Conservation (phyloP, 108 stramenopile species). For the Stephanodiscus minutulus region DNA sequence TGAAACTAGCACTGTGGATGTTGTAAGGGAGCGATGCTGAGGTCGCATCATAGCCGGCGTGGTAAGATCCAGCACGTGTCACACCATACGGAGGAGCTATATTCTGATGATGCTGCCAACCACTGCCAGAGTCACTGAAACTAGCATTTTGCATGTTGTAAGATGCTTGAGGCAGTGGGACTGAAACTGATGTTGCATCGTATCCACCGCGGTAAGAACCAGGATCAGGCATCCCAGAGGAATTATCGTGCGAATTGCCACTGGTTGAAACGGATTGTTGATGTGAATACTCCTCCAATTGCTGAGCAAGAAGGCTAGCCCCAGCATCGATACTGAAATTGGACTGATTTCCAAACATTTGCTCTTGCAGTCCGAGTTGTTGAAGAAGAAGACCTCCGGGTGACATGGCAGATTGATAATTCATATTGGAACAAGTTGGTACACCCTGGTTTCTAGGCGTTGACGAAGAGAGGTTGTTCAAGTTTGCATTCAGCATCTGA, state of each 20-base stretch:
- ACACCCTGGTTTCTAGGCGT: constrained; percentile 8
- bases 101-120: constrained; percentile 1
- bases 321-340: constrained; percentile 6
- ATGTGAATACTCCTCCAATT: constrained; percentile 33
- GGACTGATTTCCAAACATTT: constrained; percentile 14
- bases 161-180: constrained; percentile 8
- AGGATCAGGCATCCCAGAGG: not conserved
- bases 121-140: not conserved
- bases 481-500: constrained; percentile 25
- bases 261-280: not conserved
- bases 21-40: not conserved
- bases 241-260: constrained; percentile 9
- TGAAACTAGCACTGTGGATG: constrained; percentile 5
- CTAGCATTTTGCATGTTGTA: constrained; percentile 14
- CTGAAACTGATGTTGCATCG: not conserved
- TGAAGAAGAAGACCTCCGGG: constrained; percentile 18
- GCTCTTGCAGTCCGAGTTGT: constrained; percentile 25
- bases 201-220: constrained; percentile 8
- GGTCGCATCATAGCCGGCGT: not conserved
- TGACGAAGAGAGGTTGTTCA: constrained; percentile 24
- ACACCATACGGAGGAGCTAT: not conserved
- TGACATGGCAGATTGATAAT: constrained; percentile 6
- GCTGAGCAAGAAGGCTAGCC: constrained; percentile 32
- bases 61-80: not conserved
- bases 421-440: constrained; percentile 4